phyloP scores from a whole-genome alignment of 371 early-diverging fungal genomes.

The Cokeromyces recurvatus region DNA sequence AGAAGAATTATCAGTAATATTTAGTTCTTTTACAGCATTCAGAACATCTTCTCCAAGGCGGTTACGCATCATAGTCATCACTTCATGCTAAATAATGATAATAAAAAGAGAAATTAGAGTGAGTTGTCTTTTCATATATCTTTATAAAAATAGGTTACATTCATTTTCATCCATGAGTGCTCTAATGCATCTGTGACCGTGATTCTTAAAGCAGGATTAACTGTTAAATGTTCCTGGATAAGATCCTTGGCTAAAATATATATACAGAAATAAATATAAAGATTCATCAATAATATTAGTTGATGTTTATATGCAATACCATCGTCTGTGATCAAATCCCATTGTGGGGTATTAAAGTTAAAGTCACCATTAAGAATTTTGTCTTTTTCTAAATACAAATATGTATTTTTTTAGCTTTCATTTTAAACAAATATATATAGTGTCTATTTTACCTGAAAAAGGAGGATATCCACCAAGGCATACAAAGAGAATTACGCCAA shows the following conservation, averaged over 20 bases:
- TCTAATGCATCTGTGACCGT: conserved; percentile 40
- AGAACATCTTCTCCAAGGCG: too few species aligned
- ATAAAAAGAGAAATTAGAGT: too few species aligned
- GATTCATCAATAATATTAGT: not conserved
- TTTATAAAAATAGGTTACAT: too few species aligned
- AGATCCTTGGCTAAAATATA: conserved; percentile 50
- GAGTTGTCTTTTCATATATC: too few species aligned
- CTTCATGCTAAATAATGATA: too few species aligned
- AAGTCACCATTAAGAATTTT: too few species aligned
- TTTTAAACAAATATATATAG: not conserved
- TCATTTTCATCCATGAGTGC: conserved; percentile 15
- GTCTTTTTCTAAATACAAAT: conserved; percentile 34
- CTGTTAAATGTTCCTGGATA: conserved; percentile 50
- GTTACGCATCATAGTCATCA: too few species aligned
- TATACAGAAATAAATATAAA: not conserved
- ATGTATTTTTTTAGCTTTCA: conserved; percentile 10
- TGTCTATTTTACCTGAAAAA: conserved; percentile 56
- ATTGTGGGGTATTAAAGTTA: too few species aligned
- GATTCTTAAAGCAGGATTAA: conserved; percentile 42
- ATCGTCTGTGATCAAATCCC: too few species aligned
- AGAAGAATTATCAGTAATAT: too few species aligned
- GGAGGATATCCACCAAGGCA: conserved; percentile 96
- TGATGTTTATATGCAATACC: conserved; percentile 47
- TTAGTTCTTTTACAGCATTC: too few species aligned
- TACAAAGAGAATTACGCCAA: conserved; percentile 98